Percentiles rank a stretch among this genome's conserved stretches.
These are phyloP conservation scores for Wickerhamomyces sp. DNA, from an alignment of 1,139 yeast species.

Conservation along the genomic window DNA sequence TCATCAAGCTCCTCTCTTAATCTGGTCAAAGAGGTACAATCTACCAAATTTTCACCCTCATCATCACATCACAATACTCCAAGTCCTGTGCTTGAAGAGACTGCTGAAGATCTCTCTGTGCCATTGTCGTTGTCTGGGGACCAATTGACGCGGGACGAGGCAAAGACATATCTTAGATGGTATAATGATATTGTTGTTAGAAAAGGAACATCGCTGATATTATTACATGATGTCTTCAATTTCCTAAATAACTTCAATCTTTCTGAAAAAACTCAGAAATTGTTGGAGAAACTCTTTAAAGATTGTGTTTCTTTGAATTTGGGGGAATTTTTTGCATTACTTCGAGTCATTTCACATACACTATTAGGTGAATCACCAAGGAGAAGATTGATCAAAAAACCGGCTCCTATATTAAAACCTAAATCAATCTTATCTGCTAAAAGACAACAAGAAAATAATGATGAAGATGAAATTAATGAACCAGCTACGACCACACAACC, in stretches of 20 bases:
- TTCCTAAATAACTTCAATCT: constrained; percentile 61
- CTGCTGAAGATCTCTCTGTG: constrained; percentile 26
- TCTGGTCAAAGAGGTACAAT: constrained; percentile 1
- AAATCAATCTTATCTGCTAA: constrained; percentile 59
- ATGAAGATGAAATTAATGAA: constrained; percentile 22
- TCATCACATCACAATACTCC: not conserved
- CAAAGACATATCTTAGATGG: constrained; percentile 74
- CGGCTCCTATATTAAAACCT: constrained; percentile 64
- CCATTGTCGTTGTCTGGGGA: constrained; percentile 60
- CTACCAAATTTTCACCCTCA: not conserved
- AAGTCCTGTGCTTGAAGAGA: constrained; percentile 5
- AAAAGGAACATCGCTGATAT: constrained; percentile 48
- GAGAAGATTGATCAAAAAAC: constrained; percentile 43
- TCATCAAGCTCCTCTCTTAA: constrained; percentile 17
- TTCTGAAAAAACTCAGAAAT: constrained; percentile 35
- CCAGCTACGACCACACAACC: not conserved
- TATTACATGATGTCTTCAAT: constrained; percentile 56
- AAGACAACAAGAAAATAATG: constrained; percentile 41
- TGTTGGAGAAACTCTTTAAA: constrained; percentile 46
- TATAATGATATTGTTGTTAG: constrained; percentile 64
- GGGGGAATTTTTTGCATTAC: constrained; percentile 71
- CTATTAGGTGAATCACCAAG: constrained; percentile 35
- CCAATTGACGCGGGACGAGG: constrained; percentile 59
- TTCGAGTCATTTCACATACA: constrained; percentile 58
- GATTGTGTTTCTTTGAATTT: constrained; percentile 53